A percentile compares a stretch with the other conserved stretches of the same genome.
These are phyloP conservation scores for Fraxinus quadrangulata DNA, from an alignment of 257 asterid species.

Conservation along the genomic window DNA sequence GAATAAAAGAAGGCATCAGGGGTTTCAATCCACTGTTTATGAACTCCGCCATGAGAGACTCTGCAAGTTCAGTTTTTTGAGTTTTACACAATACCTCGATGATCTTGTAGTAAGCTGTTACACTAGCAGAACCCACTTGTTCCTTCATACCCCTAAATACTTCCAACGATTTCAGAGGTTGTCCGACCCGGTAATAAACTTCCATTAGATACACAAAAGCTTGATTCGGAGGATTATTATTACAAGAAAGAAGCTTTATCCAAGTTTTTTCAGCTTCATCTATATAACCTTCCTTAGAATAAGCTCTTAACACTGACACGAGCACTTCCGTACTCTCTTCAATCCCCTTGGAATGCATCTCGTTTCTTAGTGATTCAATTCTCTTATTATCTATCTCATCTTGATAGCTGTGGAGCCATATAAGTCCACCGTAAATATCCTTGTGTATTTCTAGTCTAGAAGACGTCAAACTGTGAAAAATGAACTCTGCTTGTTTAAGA, in stretches of 20 bases:
- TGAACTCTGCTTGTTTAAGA: conserved; percentile 84
- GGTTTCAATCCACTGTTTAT: conserved; percentile 70
- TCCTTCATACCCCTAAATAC: conserved; percentile 63
- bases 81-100: conserved; percentile 67
- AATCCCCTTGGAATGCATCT: conserved; percentile 61
- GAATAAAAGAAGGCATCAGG: conserved; percentile 61
- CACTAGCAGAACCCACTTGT: conserved; percentile 38
- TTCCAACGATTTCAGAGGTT: conserved; percentile 63
- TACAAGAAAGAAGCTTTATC: conserved; percentile 48
- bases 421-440: conserved; percentile 78
- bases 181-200: conserved; percentile 60
- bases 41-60: conserved; percentile 68
- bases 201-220: conserved; percentile 78
- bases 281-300: conserved; percentile 73
- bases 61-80: conserved; percentile 59
- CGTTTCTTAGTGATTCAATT: conserved; percentile 56
- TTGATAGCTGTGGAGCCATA: conserved; percentile 93
- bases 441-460: conserved; percentile 63
- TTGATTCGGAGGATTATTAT: conserved; percentile 52
- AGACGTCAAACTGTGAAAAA: conserved; percentile 65
- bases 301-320: conserved; percentile 74
- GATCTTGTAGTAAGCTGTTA: conserved; percentile 65
- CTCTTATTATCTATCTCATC: conserved; percentile 73
- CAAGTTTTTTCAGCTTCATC: conserved; percentile 75
- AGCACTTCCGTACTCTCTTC: conserved; percentile 64